Evolutionary conservation across 148 eudicot species (phyloP).

Genomic region (Linanthus parryae): DNA sequence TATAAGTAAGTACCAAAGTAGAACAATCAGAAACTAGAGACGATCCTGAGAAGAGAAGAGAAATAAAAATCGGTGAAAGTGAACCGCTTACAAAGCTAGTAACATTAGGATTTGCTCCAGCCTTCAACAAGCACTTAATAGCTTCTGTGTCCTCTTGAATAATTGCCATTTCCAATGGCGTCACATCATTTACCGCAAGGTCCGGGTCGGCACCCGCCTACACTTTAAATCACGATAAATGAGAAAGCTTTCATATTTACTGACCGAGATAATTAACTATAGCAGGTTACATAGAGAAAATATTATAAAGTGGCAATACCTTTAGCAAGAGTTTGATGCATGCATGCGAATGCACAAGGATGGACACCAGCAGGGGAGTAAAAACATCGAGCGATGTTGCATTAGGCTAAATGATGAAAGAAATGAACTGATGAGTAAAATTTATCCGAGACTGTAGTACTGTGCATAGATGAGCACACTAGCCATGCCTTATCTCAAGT

Average conservation of each 20-base stretch:
- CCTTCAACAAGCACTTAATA: conserved; percentile 12
- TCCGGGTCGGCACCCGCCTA: conserved; percentile 27
- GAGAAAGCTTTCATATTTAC: neutral
- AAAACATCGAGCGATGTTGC: no score
- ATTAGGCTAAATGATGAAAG: no score
- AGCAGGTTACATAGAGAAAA: neutral
- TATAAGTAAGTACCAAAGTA: no score
- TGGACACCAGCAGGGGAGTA: neutral
- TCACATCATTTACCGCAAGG: conserved; percentile 1
- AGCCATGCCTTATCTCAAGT: no score
- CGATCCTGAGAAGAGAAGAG: neutral
- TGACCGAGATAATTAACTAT: neutral
- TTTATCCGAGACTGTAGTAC: no score
- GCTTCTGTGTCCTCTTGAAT: neutral
- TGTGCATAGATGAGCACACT: no score
- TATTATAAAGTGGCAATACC: neutral
- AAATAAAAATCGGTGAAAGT: neutral
- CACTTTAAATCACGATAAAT: neutral
- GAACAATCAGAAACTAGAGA: neutral
- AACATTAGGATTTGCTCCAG: conserved; percentile 22
- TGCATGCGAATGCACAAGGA: neutral
- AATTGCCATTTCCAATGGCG: conserved; percentile 9
- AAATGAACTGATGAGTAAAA: no score
- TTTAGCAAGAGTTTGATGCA: neutral
- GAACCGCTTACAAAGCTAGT: conserved; percentile 1